Evolutionary conservation across 257 asterid species (phyloP), one percentile per base, ranked within the genome.

Genomic region (Ajuga chamaepitys): DNA sequence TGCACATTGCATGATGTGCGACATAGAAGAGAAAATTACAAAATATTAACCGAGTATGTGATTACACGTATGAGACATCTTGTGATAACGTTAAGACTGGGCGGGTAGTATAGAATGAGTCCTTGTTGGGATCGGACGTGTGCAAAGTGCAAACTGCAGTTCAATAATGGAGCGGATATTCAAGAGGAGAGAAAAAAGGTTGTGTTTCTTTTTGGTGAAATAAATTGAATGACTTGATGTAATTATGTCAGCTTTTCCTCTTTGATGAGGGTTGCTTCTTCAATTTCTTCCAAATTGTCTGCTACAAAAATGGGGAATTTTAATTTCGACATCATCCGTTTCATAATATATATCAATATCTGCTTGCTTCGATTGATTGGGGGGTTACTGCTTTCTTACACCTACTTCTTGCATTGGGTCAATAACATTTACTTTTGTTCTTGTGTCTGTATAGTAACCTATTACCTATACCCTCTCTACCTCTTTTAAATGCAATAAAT

Each of bases 241-340:
- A 72, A 67, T 58, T 51, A 71, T 75, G 76, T 75, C 85, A 44
- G 64, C 57, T 66, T 85, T 81, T 75, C 78, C 83, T 74, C 37
- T 72, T 83, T 67, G 67, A 70, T 67, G 20, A 58, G 65, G 71
- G 58, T 73, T 73, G 72, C 85, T 64, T 85, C 73, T 74, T 74
- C 78, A 68, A 73, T 60, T 75, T 65, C 70, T 75, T 52, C 72
- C 88, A 18, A 67, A 64, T 62, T 87, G 86, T 79, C 88, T 84
- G 64, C 77, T 74, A 69, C 85, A 76, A 64, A 77, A 69, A 81
- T 83, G 84, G 81, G 67, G 30, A 24, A 24, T 30, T 30, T 4
- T n/a, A n/a, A n/a, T n/a, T 66, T 62, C 45, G 14, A 76, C 44
- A 53, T 37, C 58, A 51, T 51, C 50, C 21, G 18, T 12, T 26